Conservation (phyloP, 2,329 filamentous ascomycete genomes). For the Elsinoe batatas region DNA sequence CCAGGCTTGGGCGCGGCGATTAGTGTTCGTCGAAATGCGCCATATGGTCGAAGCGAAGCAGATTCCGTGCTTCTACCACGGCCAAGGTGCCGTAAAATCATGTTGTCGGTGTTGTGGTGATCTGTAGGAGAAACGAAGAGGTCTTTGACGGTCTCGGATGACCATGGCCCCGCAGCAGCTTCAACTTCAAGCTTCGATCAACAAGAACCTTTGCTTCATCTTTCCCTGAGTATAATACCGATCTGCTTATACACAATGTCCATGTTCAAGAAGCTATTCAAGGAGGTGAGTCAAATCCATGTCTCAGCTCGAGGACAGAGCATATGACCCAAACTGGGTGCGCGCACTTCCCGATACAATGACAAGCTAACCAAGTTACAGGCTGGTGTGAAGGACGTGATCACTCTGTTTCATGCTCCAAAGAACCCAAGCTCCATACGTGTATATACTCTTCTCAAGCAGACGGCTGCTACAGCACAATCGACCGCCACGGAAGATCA, state of each 20-base stretch:
- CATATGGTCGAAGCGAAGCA: neutral
- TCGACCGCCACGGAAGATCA: constrained; percentile 64
- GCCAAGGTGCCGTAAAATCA: constrained; percentile 2
- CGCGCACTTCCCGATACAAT: neutral
- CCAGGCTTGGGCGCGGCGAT: constrained; percentile 42
- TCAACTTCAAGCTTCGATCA: neutral
- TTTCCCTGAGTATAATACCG: neutral
- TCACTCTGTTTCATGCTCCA: constrained; percentile 93
- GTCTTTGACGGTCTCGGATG: constrained; percentile 1
- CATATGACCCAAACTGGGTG: neutral
- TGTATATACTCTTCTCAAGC: constrained; percentile 68
- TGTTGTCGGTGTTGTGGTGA: neutral
- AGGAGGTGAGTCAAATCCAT: constrained; percentile 30
- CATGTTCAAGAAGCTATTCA: constrained; percentile 40
- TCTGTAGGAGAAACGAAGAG: neutral
- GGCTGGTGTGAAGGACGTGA: constrained; percentile 57
- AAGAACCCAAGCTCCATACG: constrained; percentile 61
- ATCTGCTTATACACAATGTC: constrained; percentile 21
- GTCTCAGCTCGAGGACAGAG: neutral
- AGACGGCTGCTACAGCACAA: constrained; percentile 60
- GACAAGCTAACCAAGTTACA: constrained; percentile 15
- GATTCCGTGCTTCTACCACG: neutral
- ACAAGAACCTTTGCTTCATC: neutral
- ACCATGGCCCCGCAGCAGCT: constrained; percentile 3
- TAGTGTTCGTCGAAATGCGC: constrained; percentile 30